Evolutionary conservation across 2,329 filamentous ascomycete species (phyloP).

Genomic region (Dactylellina drechsleri): DNA sequence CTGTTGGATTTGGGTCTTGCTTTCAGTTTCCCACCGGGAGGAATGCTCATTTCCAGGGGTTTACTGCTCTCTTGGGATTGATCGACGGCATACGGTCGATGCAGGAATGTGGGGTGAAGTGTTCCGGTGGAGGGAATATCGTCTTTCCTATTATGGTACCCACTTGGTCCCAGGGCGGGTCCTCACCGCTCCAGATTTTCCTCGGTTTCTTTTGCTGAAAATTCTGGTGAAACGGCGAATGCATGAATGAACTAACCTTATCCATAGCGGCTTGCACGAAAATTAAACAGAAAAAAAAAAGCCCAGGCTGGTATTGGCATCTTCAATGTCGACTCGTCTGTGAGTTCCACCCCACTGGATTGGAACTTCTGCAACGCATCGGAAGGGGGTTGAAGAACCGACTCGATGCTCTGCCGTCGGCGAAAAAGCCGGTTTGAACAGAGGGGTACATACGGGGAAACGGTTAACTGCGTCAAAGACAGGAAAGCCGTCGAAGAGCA

Average conservation of each 20-base stretch:
- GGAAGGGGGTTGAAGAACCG: too few relatives aligned
- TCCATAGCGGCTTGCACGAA: slow-evolving; percentile 11
- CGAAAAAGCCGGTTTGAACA: too few relatives aligned
- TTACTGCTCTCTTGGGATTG: slow-evolving; percentile 2
- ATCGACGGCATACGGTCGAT: slow-evolving; percentile 2
- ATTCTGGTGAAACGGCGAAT: slow-evolving; percentile 26
- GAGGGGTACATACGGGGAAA: neutral
- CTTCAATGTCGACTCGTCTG: neutral
- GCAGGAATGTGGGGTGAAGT: slow-evolving; percentile 11
- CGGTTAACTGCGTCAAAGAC: neutral
- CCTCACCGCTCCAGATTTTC: too few relatives aligned
- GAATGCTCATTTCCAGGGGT: neutral
- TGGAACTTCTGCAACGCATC: too few relatives aligned
- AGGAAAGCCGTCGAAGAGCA: neutral
- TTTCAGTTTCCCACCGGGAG: too few relatives aligned
- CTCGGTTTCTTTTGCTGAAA: slow-evolving; percentile 1
- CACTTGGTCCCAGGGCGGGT: neutral
- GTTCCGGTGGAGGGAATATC: slow-evolving; percentile 8
- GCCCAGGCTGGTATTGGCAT: too few relatives aligned
- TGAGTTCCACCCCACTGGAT: neutral
- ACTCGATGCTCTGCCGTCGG: too few relatives aligned
- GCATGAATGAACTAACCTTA: slow-evolving; percentile 2
- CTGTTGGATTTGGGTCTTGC: too few relatives aligned
- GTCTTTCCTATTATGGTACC: neutral
- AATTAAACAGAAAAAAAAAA: neutral